Evolutionary conservation across 2,329 filamentous ascomycete species (phyloP).

Genomic region (Arthrobotrys conoides): DNA sequence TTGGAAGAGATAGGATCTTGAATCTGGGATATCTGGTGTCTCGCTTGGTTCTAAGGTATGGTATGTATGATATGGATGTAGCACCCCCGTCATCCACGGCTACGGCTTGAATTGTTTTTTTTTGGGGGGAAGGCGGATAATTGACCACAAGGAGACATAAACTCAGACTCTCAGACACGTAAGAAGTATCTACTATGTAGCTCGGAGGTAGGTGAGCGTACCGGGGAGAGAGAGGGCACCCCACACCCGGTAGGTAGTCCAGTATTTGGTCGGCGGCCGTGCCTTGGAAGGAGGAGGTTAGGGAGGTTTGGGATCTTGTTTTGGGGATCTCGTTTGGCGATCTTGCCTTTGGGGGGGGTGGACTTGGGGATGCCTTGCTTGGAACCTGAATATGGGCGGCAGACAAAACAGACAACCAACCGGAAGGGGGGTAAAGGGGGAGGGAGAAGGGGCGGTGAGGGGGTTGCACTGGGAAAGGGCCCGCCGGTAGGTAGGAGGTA

Average conservation of each 20-base stretch:
- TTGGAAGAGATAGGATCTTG: slow-evolving; percentile 1
- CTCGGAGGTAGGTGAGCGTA: neutral
- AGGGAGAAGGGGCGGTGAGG: neutral
- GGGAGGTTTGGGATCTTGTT: too few species aligned
- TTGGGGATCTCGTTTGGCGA: too few species aligned
- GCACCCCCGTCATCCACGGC: slow-evolving; percentile 5
- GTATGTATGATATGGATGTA: slow-evolving; percentile 1
- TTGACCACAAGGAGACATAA: slow-evolving; percentile 4
- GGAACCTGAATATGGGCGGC: too few species aligned
- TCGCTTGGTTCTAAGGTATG: neutral
- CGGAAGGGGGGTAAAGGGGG: neutral
- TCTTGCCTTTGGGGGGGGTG: too few species aligned
- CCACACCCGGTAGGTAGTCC: neutral
- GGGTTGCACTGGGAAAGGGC: neutral
- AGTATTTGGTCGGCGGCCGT: neutral
- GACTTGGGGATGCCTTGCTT: too few species aligned
- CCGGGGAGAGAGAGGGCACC: too few species aligned
- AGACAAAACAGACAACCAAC: too few species aligned
- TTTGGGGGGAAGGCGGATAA: neutral
- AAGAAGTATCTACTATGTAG: too few species aligned
- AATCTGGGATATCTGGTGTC: neutral
- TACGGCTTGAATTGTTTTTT: neutral
- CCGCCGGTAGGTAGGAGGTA: too few species aligned
- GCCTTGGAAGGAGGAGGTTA: neutral
- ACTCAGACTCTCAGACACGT: too few species aligned